These are phyloP conservation scores for Lycium barbarum DNA, from an alignment of 257 asterid species.

Conservation along the genomic window DNA sequence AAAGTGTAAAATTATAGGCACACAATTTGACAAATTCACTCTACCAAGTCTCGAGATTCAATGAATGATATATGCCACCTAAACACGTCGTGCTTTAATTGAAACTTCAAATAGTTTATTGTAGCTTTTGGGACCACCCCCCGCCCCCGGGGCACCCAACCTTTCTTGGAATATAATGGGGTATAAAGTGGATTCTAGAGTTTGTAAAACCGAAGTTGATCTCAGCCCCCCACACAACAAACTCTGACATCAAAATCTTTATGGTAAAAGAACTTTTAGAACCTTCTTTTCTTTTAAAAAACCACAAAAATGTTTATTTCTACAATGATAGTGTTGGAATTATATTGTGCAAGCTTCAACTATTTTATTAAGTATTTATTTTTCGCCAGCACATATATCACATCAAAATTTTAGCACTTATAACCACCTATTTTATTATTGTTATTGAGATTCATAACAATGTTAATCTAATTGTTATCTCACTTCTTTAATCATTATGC, in stretches of 20 bases:
- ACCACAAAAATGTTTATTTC: neutral
- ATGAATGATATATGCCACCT: conserved; percentile 26
- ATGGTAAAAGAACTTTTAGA: conserved; percentile 29
- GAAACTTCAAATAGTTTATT: neutral
- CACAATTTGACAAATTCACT: conserved; percentile 1
- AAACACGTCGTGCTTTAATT: neutral
- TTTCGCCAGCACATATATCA: no score
- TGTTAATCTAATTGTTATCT: no score
- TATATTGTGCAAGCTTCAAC: no score
- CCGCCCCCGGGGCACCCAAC: no score
- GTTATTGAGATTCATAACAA: no score
- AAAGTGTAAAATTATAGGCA: neutral
- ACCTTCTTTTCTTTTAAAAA: conserved; percentile 33
- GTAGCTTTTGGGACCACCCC: conserved; percentile 26
- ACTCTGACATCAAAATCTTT: conserved; percentile 48
- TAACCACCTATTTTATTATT: no score
- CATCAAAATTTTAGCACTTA: no score
- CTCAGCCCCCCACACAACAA: conserved; percentile 39
- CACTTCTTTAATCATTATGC: no score
- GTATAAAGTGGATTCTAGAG: conserved; percentile 37
- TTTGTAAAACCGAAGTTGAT: conserved; percentile 50
- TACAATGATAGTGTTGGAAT: no score
- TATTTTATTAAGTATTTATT: no score
- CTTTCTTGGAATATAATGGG: neutral
- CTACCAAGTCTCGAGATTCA: neutral